Evolutionary conservation across 805 yeast genomes (phyloP).

Genomic region (Saturnispora zaruensis): DNA sequence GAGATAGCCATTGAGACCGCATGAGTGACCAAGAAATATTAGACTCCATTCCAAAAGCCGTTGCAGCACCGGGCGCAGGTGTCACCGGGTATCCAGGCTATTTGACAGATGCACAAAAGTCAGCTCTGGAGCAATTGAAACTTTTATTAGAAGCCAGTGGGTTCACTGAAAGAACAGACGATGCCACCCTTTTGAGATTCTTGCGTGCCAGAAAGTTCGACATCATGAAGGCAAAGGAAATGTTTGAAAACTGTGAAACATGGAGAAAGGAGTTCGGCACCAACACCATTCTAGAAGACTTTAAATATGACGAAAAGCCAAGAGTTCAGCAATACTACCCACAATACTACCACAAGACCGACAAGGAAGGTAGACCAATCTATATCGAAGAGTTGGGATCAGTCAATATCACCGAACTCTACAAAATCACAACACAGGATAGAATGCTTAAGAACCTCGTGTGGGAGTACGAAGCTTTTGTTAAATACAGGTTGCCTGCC

Average conservation of each 20-base stretch:
- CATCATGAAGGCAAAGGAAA: conserved; percentile 62
- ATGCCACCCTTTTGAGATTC: conserved; percentile 75
- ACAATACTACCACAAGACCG: conserved; percentile 95
- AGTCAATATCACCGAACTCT: conserved; percentile 84
- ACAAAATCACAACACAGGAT: conserved; percentile 88
- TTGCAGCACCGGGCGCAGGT: conserved; percentile 43
- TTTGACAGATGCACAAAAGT: conserved; percentile 59
- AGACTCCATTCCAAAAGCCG: conserved; percentile 32
- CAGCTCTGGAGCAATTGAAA: conserved; percentile 50
- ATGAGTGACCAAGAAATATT: conserved; percentile 23
- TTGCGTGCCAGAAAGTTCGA: conserved; percentile 94
- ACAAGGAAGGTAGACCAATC: conserved; percentile 93
- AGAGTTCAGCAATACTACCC: conserved; percentile 86
- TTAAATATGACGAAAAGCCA: conserved; percentile 89
- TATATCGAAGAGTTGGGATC: conserved; percentile 90
- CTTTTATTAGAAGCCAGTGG: conserved; percentile 53
- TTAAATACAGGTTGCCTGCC: conserved; percentile 80
- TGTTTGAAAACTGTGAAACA: conserved; percentile 80
- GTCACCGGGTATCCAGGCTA: conserved; percentile 78
- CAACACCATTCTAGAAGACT: conserved; percentile 77
- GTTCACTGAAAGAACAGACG: conserved; percentile 73
- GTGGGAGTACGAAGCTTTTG: conserved; percentile 95
- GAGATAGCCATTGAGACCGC: conserved; percentile 3
- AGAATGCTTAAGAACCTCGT: conserved; percentile 93
- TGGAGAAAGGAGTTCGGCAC: conserved; percentile 89